phyloP scores from a whole-genome alignment of 768 basidiomycete genomes.

The Trametes meyenii region DNA sequence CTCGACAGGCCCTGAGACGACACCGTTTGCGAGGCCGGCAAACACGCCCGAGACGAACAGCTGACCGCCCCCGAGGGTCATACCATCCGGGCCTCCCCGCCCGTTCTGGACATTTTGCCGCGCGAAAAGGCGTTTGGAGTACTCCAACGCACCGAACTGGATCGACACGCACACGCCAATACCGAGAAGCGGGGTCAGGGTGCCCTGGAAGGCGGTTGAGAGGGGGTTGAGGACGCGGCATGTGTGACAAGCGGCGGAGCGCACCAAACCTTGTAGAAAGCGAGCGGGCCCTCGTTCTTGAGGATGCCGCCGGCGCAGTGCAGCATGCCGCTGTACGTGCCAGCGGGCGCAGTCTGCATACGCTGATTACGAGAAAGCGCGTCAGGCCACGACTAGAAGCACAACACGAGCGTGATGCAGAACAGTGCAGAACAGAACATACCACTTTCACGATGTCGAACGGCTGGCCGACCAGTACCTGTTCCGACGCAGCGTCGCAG shows the following conservation, averaged over 20 bases:
- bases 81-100: slow-evolving; percentile 66
- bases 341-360: slow-evolving; percentile 92
- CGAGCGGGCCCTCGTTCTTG: slow-evolving; percentile 88
- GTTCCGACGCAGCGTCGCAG: not conserved
- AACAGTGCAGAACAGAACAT: slow-evolving; percentile 32
- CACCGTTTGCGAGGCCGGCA: slow-evolving; percentile 88
- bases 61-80: slow-evolving; percentile 60
- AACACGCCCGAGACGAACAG: slow-evolving; percentile 76
- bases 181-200: slow-evolving; percentile 85
- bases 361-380: slow-evolving; percentile 51
- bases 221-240: slow-evolving; percentile 1
- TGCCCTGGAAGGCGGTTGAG: slow-evolving; percentile 57
- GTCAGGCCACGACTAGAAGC: slow-evolving; percentile 14
- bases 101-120: slow-evolving; percentile 60
- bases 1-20: slow-evolving; percentile 95
- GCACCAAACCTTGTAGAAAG: slow-evolving; percentile 85
- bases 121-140: slow-evolving; percentile 79
- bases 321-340: slow-evolving; percentile 87
- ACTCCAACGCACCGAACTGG: slow-evolving; percentile 91
- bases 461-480: slow-evolving; percentile 91
- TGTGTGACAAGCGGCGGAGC: not conserved
- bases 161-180: slow-evolving; percentile 96
- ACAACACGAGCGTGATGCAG: slow-evolving; percentile 9
- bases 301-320: slow-evolving; percentile 90
- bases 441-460: slow-evolving; percentile 99